Percentiles rank a stretch among this genome's conserved stretches.
phyloP scores from a whole-genome alignment of 1,284 basidiomycete species.

The Phellopilus nigrolimitatus region DNA sequence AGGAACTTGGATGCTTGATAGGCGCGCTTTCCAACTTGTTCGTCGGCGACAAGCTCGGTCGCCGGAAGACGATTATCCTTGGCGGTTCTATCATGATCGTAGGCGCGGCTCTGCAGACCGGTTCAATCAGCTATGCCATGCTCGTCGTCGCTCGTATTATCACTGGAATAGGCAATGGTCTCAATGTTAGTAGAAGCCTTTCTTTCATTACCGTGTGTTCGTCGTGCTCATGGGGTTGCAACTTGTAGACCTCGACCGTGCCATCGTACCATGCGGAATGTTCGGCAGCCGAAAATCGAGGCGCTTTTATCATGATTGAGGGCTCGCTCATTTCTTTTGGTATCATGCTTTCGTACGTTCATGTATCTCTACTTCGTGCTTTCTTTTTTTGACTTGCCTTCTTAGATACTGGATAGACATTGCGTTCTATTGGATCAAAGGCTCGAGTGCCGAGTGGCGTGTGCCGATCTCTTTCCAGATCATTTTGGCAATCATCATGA shows the following conservation, averaged over 20 bases:
- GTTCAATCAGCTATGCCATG: conserved; percentile 49
- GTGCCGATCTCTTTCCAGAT: conserved; percentile 69
- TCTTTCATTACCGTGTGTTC: neutral
- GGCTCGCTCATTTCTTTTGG: conserved; percentile 66
- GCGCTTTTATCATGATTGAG: conserved; percentile 65
- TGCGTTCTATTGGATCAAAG: conserved; percentile 47
- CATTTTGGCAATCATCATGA: conserved; percentile 56
- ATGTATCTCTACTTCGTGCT: conserved; percentile 38
- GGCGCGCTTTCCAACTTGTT: conserved; percentile 51
- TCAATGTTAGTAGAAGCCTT: conserved; percentile 42
- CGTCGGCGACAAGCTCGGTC: conserved; percentile 50
- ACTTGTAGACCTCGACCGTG: conserved; percentile 54
- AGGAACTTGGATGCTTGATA: conserved; percentile 52
- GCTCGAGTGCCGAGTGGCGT: conserved; percentile 60
- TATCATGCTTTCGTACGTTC: conserved; percentile 60
- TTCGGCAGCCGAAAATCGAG: conserved; percentile 54
- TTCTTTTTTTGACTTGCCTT: conserved; percentile 26
- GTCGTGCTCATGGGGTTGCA: no score
- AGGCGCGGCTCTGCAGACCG: conserved; percentile 54
- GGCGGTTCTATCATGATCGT: conserved; percentile 57
- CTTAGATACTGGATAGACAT: conserved; percentile 69
- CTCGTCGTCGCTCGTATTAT: conserved; percentile 59
- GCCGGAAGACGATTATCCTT: conserved; percentile 46
- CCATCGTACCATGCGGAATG: conserved; percentile 65
- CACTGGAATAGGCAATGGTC: conserved; percentile 63